Evolutionary conservation across 73 alveolate genomes (phyloP), one percentile per base, ranked within the genome.

Genomic region (Uronychia setigera): DNA sequence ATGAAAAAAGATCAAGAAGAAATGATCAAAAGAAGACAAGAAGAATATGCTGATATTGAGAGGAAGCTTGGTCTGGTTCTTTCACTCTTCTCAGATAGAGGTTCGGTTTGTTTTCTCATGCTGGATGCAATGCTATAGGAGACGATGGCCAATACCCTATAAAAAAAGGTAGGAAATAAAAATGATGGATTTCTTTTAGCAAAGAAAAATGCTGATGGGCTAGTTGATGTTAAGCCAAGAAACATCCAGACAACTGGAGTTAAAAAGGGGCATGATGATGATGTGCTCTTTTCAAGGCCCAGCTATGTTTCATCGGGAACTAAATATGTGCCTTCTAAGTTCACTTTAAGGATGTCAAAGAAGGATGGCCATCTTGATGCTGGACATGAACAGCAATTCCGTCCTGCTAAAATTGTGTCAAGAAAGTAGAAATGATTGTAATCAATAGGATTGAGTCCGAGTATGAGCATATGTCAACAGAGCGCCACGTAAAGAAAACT

Each of bases 401-500:
- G 30, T 14, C 79, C 79, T 13, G 79, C 79, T 26, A 28, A 28
- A 26, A 67, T 28, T 13, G 79, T 67, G 9, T 28, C 79, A 26
- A 67, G 32, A 67, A 67, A 67, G 79, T 46, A 46, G n/a, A 46
- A 19, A 46, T 5, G 19, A 46, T 5, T 11, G 19, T 46, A 19
- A 46, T 11, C 67, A 5, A 11, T 19, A 46, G 67, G 67, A 46
- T 46, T 19, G n/a, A 46, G 19, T 5, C 67, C 19, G 67, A 46
- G 67, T 46, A 46, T 46, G 67, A 46, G 67, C 19, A 11, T 46
- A 46, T 11, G 67, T 19, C 67, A 46, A 46, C 67, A 11, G 67
- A 46, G 67, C 67, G n/a, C 5, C 67, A 83, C 33, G 75, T 1
- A 57, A 79, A 88, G 35, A 83, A 57, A 29, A 74, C 32, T 32